Conservation (phyloP, 2,329 filamentous ascomycete species). For the Fusarium torulosum region DNA sequence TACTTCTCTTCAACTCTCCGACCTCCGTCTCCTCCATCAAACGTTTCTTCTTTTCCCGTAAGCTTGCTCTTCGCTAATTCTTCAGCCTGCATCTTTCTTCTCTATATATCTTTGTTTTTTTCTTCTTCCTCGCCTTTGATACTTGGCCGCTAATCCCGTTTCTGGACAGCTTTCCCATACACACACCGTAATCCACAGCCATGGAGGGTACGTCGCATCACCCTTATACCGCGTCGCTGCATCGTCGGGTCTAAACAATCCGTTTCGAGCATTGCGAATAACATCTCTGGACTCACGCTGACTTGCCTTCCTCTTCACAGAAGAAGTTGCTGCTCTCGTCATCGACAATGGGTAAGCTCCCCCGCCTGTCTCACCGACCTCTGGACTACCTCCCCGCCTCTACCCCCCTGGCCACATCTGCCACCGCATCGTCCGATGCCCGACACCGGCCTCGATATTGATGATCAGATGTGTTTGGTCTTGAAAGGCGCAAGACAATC, state of each 20-base stretch:
- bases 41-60: constrained; percentile 48
- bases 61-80: constrained; percentile 39
- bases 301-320: constrained; percentile 67
- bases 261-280: constrained; percentile 38
- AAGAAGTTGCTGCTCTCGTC: constrained; percentile 99
- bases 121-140: constrained; percentile 33
- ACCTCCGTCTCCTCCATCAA: constrained; percentile 51
- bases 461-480: constrained; percentile 22
- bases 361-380: constrained; percentile 55
- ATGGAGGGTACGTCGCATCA: constrained; percentile 66
- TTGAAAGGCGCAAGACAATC: constrained; percentile 8
- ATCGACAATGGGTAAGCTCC: constrained; percentile 99
- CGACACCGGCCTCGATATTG: constrained; percentile 31
- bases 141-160: constrained; percentile 50
- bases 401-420: constrained; percentile 35
- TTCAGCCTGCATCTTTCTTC: constrained; percentile 39
- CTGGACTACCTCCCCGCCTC: constrained; percentile 43
- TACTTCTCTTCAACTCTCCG: constrained; percentile 49
- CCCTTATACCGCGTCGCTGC: constrained; percentile 43
- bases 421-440: constrained; percentile 45
- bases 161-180: constrained; percentile 52
- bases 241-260: constrained; percentile 44
- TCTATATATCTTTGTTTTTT: constrained; percentile 42
- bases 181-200: constrained; percentile 60
- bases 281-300: constrained; percentile 53